Conservation (phyloP, 768 basidiomycete genomes). For the Mycena crocata region DNA sequence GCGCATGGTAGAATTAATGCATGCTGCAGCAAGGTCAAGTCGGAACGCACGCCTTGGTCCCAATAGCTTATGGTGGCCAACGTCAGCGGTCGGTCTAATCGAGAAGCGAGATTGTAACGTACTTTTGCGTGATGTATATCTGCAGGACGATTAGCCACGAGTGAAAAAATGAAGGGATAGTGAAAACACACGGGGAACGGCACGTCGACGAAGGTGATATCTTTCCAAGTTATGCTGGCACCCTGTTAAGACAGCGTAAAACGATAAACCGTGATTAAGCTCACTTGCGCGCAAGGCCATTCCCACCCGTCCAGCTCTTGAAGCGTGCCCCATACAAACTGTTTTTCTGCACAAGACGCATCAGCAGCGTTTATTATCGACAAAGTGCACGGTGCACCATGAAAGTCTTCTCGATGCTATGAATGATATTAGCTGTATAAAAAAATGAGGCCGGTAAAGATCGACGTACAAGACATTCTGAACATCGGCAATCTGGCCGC, state of each 20-base stretch:
- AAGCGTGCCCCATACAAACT: conserved; percentile 70
- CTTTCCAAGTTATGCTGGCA: conserved; percentile 66
- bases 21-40: background rate
- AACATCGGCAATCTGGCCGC: conserved; percentile 64
- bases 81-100: background rate
- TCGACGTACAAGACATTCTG: conserved; percentile 63
- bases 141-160: conserved; percentile 34
- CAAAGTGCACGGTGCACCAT: conserved; percentile 46
- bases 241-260: background rate
- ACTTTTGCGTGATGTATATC: conserved; percentile 77
- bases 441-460: background rate
- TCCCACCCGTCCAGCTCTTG: conserved; percentile 76
- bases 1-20: too few species aligned
- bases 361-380: background rate
- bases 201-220: conserved; percentile 64
- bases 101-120: conserved; percentile 29
- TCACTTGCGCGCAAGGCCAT: conserved; percentile 67
- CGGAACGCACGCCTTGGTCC: conserved; percentile 62
- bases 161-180: background rate
- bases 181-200: conserved; percentile 60
- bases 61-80: conserved; percentile 58
- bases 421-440: background rate
- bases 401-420: conserved; percentile 57
- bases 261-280: too few species aligned
- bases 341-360: conserved; percentile 50